Conservation (phyloP, 352 stramenopile species). For the Phytophthora pinifolia region DNA sequence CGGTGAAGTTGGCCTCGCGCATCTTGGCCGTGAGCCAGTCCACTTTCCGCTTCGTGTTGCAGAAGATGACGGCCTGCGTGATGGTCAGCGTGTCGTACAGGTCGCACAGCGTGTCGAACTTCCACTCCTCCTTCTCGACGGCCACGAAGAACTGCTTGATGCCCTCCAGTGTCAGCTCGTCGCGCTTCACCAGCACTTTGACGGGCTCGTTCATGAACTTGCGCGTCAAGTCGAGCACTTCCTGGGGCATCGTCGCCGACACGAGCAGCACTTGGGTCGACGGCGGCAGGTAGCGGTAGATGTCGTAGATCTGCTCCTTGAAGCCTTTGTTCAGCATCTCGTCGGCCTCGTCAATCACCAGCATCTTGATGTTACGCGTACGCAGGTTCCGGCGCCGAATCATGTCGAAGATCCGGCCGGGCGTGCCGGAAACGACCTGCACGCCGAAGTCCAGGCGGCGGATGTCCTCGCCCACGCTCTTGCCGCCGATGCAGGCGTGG, state of each 20-base stretch:
- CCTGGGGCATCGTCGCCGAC: conserved; percentile 92
- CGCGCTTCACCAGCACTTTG: conserved; percentile 96
- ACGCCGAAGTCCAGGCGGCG: conserved; percentile 94
- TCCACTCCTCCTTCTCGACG: conserved; percentile 99
- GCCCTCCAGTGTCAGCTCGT: conserved; percentile 96
- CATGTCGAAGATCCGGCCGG: conserved; percentile 97
- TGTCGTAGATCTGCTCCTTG: conserved; percentile 99
- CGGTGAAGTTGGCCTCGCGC: conserved; percentile 96
- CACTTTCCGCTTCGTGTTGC: conserved; percentile 97
- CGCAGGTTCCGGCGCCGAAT: conserved; percentile 92
- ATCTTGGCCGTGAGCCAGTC: conserved; percentile 97
- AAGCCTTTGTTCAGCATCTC: conserved; percentile 98
- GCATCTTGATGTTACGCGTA: conserved; percentile 92
- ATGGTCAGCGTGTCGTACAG: conserved; percentile 99
- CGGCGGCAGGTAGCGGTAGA: conserved; percentile 93
- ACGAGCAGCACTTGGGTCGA: conserved; percentile 95
- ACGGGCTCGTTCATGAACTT: conserved; percentile 99
- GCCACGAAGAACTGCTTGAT: conserved; percentile 99
- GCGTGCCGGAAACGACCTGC: conserved; percentile 95
- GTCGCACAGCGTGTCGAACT: conserved; percentile 98
- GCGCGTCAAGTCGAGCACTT: conserved; percentile 95
- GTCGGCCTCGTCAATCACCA: conserved; percentile 98
- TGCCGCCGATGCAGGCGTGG: conserved; percentile 96
- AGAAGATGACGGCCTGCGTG: conserved; percentile 99
- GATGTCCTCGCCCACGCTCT: conserved; percentile 95